Evolutionary conservation across 768 basidiomycete genomes (phyloP).

Genomic region (Agrocybe pediades): DNA sequence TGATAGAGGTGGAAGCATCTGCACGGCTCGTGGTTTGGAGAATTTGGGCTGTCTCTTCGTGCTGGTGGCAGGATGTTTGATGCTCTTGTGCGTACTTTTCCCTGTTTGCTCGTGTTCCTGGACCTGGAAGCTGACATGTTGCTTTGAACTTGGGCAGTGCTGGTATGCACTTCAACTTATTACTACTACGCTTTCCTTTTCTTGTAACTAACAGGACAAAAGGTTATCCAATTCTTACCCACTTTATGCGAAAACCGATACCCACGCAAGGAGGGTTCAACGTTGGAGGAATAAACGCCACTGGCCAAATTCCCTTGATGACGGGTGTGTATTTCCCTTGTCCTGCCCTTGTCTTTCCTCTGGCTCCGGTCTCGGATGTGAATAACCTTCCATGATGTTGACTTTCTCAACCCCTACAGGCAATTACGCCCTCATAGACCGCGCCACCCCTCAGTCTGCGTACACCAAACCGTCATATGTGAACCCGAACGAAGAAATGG

Average conservation of each 20-base stretch:
- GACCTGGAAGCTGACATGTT: background rate
- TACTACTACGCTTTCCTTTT: background rate
- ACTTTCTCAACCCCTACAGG: conserved; percentile 41
- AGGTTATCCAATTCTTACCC: conserved; percentile 56
- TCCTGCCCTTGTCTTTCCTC: background rate
- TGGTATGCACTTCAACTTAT: conserved; percentile 26
- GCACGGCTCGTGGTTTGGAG: conserved; percentile 55
- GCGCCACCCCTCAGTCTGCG: conserved; percentile 67
- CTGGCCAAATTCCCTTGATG: conserved; percentile 64
- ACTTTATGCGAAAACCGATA: conserved; percentile 41
- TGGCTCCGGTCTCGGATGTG: too few species aligned
- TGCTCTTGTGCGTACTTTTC: conserved; percentile 44
- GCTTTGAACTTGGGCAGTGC: conserved; percentile 30
- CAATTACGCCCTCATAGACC: conserved; percentile 72
- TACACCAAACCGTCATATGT: conserved; percentile 55
- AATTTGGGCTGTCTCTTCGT: conserved; percentile 62
- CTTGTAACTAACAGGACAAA: too few species aligned
- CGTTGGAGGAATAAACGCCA: conserved; percentile 73
- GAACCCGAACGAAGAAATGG: conserved; percentile 44
- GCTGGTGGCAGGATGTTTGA: conserved; percentile 39
- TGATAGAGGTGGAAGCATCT: conserved; percentile 54
- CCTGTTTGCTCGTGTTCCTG: background rate
- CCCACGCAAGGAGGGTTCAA: conserved; percentile 64
- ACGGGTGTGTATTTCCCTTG: background rate
- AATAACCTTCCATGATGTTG: background rate